These are phyloP conservation scores for Boletellus sp. DNA, from an alignment of 768 basidiomycete genomes.

Conservation along the genomic window DNA sequence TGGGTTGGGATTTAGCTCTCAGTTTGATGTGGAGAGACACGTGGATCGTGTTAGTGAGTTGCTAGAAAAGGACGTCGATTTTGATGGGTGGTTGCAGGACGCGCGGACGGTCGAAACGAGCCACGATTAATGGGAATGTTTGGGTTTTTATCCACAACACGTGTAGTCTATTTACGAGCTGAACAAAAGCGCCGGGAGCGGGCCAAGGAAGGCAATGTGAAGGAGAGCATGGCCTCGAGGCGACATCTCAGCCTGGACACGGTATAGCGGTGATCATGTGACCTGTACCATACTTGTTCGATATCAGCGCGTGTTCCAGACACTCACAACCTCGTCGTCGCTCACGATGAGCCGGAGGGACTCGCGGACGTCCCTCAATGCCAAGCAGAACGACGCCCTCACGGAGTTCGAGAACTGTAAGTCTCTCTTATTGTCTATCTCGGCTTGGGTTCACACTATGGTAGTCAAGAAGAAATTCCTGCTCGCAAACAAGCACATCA, in stretches of 20 bases:
- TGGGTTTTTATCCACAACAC: conserved; percentile 9
- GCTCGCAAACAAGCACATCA: conserved; percentile 88
- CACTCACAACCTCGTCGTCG: conserved; percentile 16
- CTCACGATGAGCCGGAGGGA: conserved; percentile 34
- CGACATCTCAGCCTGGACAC: conserved; percentile 14
- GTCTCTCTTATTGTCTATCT: conserved; percentile 25
- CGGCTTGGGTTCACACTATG: conserved; percentile 21
- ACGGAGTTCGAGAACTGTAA: conserved; percentile 83
- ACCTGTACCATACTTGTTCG: conserved; percentile 24
- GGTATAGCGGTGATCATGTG: conserved; percentile 27
- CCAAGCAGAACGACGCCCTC: conserved; percentile 73
- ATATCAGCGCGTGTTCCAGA: conserved; percentile 34
- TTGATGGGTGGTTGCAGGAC: conserved; percentile 49
- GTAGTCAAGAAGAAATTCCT: conserved; percentile 92
- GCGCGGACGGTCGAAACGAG: conserved; percentile 31
- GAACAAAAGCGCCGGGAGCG: conserved; percentile 11
- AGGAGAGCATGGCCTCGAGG: conserved; percentile 29
- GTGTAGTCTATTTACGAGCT: conserved; percentile 20
- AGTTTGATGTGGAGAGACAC: conserved; percentile 54
- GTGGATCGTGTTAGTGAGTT: conserved; percentile 51
- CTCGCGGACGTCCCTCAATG: conserved; percentile 47
- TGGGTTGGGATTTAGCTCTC: conserved; percentile 51
- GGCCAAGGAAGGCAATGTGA: conserved; percentile 26
- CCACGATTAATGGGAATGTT: conserved; percentile 13
- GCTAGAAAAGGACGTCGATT: conserved; percentile 57